Conservation (phyloP, 108 stramenopile species). For the Nitzschia palea region DNA sequence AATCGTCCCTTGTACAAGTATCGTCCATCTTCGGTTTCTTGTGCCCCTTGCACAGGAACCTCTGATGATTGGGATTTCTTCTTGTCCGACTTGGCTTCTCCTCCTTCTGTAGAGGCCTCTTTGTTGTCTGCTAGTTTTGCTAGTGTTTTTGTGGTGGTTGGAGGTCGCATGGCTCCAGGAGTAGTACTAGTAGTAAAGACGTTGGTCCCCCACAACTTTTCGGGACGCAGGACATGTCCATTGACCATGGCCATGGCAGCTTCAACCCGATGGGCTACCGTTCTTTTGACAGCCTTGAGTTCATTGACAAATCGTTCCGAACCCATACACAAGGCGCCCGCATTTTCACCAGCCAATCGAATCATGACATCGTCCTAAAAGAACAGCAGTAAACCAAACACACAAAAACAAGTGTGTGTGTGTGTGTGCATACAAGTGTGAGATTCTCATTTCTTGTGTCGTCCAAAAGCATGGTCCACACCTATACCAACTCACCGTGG, state of each 20-base stretch:
- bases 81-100: background rate
- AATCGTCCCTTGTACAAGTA: slow-evolving; percentile 36
- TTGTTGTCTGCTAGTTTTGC: background rate
- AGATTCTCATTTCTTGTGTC: too few relatives aligned
- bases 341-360: slow-evolving; percentile 59
- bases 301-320: slow-evolving; percentile 76
- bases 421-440: too few relatives aligned
- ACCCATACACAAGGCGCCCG: slow-evolving; percentile 77
- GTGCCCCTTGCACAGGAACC: background rate
- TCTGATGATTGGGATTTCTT: background rate
- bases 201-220: slow-evolving; percentile 45
- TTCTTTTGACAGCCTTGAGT: slow-evolving; percentile 75
- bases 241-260: slow-evolving; percentile 74
- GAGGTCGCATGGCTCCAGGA: background rate
- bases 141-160: background rate
- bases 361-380: slow-evolving; percentile 82
- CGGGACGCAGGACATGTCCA: slow-evolving; percentile 62
- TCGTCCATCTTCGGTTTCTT: slow-evolving; percentile 3
- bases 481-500: slow-evolving; percentile 41
- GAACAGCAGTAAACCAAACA: too few relatives aligned
- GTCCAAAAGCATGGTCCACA: too few relatives aligned
- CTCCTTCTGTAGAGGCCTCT: too few relatives aligned
- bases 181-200: background rate
- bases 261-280: slow-evolving; percentile 67
- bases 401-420: too few relatives aligned